Conservation (phyloP, 352 stramenopile species). For the Phytophthora constricta region DNA sequence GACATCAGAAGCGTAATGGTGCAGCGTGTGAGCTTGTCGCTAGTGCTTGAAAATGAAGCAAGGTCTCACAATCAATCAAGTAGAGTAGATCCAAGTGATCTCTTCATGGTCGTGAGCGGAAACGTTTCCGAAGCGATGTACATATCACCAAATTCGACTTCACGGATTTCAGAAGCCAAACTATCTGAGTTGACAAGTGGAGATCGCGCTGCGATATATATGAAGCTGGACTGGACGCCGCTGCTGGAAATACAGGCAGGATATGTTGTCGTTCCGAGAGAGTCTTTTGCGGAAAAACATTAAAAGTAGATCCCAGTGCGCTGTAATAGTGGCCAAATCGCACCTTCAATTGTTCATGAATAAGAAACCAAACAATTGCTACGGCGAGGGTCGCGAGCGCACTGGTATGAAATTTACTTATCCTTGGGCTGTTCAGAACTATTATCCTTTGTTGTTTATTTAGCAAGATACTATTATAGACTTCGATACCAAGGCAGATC, state of each 20-base stretch:
- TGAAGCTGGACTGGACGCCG: not conserved
- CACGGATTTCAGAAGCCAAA: not conserved
- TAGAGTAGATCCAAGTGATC: not conserved
- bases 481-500: too few relatives aligned
- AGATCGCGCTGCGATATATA: not conserved
- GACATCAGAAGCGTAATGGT: not conserved
- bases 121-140: not conserved
- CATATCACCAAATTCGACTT: not conserved
- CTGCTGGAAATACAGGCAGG: not conserved
- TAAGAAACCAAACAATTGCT: too few relatives aligned
- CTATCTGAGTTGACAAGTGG: not conserved
- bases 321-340: too few relatives aligned
- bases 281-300: too few relatives aligned
- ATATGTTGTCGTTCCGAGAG: constrained; percentile 1
- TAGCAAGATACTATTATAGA: too few relatives aligned
- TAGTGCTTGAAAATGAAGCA: not conserved
- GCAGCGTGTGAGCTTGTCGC: not conserved
- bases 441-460: too few relatives aligned
- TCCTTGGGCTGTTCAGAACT: too few relatives aligned
- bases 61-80: not conserved
- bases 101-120: not conserved
- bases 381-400: too few relatives aligned
- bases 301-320: too few relatives aligned
- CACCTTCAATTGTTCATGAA: too few relatives aligned
- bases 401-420: too few relatives aligned